These are phyloP conservation scores for Gossypium davidsonii DNA, from an alignment of 441 rosid species.

Conservation along the genomic window DNA sequence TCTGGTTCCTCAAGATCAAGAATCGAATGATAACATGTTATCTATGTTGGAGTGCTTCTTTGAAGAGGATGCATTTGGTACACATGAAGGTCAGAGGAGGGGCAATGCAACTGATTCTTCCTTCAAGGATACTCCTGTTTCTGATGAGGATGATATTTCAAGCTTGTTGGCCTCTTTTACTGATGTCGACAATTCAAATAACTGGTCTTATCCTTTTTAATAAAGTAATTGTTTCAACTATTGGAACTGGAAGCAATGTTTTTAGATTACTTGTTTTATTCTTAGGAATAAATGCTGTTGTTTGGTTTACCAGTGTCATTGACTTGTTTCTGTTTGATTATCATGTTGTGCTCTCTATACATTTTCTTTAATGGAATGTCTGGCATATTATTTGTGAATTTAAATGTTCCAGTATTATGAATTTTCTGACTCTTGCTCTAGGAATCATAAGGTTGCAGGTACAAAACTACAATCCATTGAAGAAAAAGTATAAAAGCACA, in stretches of 20 bases:
- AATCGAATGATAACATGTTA: neutral
- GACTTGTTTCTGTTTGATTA: neutral
- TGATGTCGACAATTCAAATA: neutral
- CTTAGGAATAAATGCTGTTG: neutral
- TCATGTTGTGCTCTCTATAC: neutral
- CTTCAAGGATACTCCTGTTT: constrained; percentile 6
- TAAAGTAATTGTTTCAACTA: neutral
- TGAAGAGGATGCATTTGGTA: neutral
- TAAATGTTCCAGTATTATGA: too few relatives aligned
- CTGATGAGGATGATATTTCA: constrained; percentile 19
- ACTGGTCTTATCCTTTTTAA: neutral
- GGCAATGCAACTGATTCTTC: neutral
- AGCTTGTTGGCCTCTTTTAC: constrained; percentile 26
- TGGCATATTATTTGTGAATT: too few relatives aligned
- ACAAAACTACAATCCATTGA: too few relatives aligned
- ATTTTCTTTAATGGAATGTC: too few relatives aligned
- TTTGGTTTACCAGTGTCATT: neutral
- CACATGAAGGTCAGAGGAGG: neutral
- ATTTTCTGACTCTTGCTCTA: too few relatives aligned
- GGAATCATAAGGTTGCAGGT: too few relatives aligned
- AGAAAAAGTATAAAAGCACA: too few relatives aligned
- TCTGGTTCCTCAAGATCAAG: constrained; percentile 7
- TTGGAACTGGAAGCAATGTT: neutral
- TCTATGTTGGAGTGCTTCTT: neutral
- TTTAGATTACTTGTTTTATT: neutral